Conservation (phyloP, 352 stramenopile species). For the Phytophthora vignae region DNA sequence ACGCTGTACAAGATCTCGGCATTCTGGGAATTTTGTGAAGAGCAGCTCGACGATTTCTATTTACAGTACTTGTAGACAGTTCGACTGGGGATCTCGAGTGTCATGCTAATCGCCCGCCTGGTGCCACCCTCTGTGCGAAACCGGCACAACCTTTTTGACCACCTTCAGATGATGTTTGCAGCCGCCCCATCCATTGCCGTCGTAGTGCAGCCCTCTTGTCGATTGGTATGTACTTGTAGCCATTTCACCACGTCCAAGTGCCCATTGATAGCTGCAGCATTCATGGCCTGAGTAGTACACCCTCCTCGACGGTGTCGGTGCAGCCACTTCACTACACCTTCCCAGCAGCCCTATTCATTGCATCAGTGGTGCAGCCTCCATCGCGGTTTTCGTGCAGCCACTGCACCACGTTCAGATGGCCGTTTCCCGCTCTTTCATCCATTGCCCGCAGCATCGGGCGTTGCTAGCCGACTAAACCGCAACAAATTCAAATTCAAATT, state of each 20-base stretch:
- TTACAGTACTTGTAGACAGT: too few relatives aligned
- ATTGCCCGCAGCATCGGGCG: too few relatives aligned
- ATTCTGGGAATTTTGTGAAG: background rate
- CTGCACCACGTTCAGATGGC: background rate
- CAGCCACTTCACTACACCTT: conserved; percentile 8
- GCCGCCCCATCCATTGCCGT: conserved; percentile 6
- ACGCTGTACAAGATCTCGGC: background rate
- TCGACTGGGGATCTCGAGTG: too few relatives aligned
- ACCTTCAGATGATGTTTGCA: background rate
- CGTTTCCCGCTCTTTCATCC: background rate
- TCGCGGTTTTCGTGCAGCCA: background rate
- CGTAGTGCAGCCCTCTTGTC: conserved; percentile 10
- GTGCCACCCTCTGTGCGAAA: too few relatives aligned
- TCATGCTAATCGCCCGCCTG: background rate
- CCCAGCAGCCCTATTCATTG: background rate
- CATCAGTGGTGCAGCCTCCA: background rate
- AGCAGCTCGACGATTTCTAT: background rate
- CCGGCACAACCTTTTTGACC: conserved; percentile 10
- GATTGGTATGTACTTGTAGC: conserved; percentile 12
- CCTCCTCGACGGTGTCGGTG: conserved; percentile 3
- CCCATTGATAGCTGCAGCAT: background rate
- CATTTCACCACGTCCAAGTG: conserved; percentile 18
- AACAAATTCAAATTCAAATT: too few relatives aligned
- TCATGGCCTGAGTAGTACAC: conserved; percentile 13
- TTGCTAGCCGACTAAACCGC: too few relatives aligned